Evolutionary conservation across 2,329 filamentous ascomycete genomes (phyloP).

Genomic region (Aspergillus sp.): DNA sequence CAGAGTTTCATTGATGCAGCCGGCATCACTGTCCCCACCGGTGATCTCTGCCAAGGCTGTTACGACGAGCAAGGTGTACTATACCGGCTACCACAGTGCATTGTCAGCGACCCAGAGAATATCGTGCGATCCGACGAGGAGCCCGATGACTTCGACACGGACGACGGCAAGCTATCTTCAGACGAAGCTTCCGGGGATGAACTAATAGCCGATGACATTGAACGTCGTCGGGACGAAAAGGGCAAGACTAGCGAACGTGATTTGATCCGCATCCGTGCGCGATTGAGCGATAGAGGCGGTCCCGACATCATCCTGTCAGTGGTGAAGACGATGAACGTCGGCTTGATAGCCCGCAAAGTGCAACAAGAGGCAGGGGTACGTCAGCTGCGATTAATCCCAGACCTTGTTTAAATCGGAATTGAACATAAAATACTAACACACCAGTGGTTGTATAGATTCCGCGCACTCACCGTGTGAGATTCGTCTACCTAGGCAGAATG

Average conservation of each 20-base stretch:
- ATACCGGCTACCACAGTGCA: conserved; percentile 68
- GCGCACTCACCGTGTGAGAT: conserved; percentile 61
- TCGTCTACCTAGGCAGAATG: conserved; percentile 80
- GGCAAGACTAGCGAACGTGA: conserved; percentile 61
- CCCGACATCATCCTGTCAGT: conserved; percentile 64
- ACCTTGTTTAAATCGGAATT: too few species aligned
- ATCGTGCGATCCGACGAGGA: conserved; percentile 37
- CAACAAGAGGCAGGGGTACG: conserved; percentile 65
- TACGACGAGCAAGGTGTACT: conserved; percentile 72
- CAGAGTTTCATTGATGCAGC: conserved; percentile 79
- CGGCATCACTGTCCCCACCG: conserved; percentile 72
- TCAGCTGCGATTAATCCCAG: conserved; percentile 14
- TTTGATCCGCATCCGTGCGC: conserved; percentile 59
- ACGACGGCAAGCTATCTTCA: conserved; percentile 37
- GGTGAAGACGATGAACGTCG: conserved; percentile 64
- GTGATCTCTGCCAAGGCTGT: conserved; percentile 68
- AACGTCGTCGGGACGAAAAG: conserved; percentile 57
- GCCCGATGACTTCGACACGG: conserved; percentile 22
- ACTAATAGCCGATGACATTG: conserved; percentile 38
- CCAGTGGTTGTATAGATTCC: conserved; percentile 52
- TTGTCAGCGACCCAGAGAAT: conserved; percentile 69
- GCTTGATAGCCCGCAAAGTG: conserved; percentile 63
- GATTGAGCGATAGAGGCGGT: conserved; percentile 65
- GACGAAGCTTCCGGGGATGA: conserved; percentile 46
- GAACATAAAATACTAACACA: conserved; percentile 3